These are phyloP conservation scores for Sporothrix protearum DNA, from an alignment of 2,329 filamentous ascomycete species.

Conservation along the genomic window DNA sequence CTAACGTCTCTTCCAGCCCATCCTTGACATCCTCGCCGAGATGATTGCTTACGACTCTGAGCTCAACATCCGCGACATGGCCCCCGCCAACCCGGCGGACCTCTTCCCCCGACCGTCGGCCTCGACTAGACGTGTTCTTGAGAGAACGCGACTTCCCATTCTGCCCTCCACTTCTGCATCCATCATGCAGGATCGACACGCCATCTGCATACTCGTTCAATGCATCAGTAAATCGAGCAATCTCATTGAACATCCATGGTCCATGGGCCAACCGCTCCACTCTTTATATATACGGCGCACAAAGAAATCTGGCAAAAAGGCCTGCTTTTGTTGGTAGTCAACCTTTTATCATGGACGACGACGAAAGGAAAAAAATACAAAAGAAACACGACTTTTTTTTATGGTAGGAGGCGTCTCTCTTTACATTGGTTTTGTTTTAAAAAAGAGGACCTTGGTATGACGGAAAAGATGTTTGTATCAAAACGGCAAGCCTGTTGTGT, in stretches of 20 bases:
- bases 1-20: slow-evolving; percentile 54
- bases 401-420: slow-evolving; percentile 6
- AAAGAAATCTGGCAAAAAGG: slow-evolving; percentile 13
- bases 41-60: slow-evolving; percentile 68
- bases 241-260: background rate
- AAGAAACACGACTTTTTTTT: slow-evolving; percentile 12
- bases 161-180: background rate
- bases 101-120: slow-evolving; percentile 25
- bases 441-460: background rate
- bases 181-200: background rate
- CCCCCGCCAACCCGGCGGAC: slow-evolving; percentile 21
- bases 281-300: slow-evolving; percentile 17
- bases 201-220: background rate
- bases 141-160: background rate
- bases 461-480: background rate
- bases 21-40: slow-evolving; percentile 92
- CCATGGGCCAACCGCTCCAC: slow-evolving; percentile 23
- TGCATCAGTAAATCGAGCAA: background rate
- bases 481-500: background rate
- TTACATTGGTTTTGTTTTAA: background rate
- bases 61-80: slow-evolving; percentile 26
- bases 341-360: background rate
- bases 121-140: slow-evolving; percentile 22
- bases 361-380: slow-evolving; percentile 10
- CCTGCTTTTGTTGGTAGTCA: background rate